Evolutionary conservation across 2,329 filamentous ascomycete species (phyloP), one percentile per base, ranked within the genome.

Genomic region (Triangularia verruculosa): DNA sequence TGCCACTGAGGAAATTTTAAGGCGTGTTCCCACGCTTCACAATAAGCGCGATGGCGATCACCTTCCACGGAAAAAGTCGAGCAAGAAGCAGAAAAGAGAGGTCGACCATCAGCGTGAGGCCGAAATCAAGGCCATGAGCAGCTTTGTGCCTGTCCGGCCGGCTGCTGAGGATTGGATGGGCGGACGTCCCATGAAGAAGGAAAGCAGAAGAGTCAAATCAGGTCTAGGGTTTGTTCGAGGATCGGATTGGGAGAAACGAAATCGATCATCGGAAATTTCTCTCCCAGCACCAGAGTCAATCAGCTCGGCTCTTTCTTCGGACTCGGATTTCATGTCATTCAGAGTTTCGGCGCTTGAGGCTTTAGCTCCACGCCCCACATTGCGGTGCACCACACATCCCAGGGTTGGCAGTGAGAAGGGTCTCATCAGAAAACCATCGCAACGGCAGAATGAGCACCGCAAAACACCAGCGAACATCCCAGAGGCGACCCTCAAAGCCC

Each of bases 121-220:
- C 66, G 92, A 97, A 77, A 93, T 97, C 72, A 91, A 89, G 73
- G 88, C 91, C 61, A 91, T 97, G 90, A 90, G 86, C 72, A 85
- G 86, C 47, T 84, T 83, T 65, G 84, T 89, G 69, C 87, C 91
- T 5, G 78, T 87, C 60, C 85, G 90, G 59, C 82, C 88, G 5
- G 83, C 83, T 11, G 82, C 83, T 56, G 83, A 88, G 65, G 79
- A 82, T 30, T 85, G 83, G 74, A 83, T 83, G 60, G 80, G 86
- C 54, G 83, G 90, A 54, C 83, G 86, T 64, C 84, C 82, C 1
- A 76, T 83, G 71, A 85, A 82, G 81, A 80, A 81, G 74, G 84
- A 92, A 69, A 90, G 84, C 72, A 89, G 87, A 75, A 87, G 87
- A 72, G 80, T 85, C 60, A 87, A 85, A 61, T 84, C 83, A 22